Evolutionary conservation across 768 basidiomycete genomes (phyloP).

Genomic region (Porpolomopsis calyptriformis): DNA sequence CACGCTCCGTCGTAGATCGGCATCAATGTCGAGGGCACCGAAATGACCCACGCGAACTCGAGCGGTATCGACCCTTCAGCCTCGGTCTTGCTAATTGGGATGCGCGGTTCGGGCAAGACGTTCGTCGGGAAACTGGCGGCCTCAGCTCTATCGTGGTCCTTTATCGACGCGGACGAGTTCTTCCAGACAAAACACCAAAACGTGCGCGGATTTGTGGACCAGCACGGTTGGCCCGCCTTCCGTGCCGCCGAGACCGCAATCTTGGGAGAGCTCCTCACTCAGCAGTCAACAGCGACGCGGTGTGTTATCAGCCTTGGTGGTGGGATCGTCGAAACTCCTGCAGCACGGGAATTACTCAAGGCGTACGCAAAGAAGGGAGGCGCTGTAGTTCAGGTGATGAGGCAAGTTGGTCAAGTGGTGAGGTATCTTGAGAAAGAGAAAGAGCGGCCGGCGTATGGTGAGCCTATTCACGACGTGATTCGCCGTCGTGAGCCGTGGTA

Average conservation of each 20-base stretch:
- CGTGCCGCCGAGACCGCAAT: constrained; percentile 65
- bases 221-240: constrained; percentile 85
- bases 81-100: constrained; percentile 77
- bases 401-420: constrained; percentile 74
- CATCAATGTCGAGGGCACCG: constrained; percentile 75
- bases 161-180: constrained; percentile 73
- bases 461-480: constrained; percentile 77
- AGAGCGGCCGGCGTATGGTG: constrained; percentile 79
- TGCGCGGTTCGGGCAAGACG: constrained; percentile 96
- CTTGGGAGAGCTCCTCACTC: constrained; percentile 56
- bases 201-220: constrained; percentile 68
- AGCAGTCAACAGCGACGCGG: constrained; percentile 30
- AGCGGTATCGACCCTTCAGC: constrained; percentile 35
- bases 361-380: constrained; percentile 50
- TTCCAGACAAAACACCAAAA: constrained; percentile 57
- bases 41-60: constrained; percentile 38
- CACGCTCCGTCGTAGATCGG: constrained; percentile 54
- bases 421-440: constrained; percentile 68
- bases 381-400: constrained; percentile 74
- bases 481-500: constrained; percentile 80
- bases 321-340: constrained; percentile 82
- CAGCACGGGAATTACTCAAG: constrained; percentile 62
- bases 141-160: constrained; percentile 54
- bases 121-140: constrained; percentile 77
- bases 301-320: constrained; percentile 89